Percentiles rank a stretch among this genome's conserved stretches.
phyloP scores from a whole-genome alignment of 192 early-diverging fungal species.

The Linderina pennispora region DNA sequence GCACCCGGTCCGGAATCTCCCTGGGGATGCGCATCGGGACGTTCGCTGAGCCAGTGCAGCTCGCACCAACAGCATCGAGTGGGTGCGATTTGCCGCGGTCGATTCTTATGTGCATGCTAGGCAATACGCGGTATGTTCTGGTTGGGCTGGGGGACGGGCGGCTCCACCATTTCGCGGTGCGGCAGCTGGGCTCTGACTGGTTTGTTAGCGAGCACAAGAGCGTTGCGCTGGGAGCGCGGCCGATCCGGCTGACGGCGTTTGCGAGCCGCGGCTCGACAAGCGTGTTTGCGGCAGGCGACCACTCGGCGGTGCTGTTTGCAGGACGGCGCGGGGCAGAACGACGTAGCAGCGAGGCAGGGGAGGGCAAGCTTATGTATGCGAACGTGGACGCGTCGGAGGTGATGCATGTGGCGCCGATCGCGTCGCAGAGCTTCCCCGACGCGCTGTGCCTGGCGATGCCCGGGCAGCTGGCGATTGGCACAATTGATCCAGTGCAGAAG shows the following conservation, averaged over 20 bases:
- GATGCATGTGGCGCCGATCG: constrained; percentile 59
- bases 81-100: constrained; percentile 57
- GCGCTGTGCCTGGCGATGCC: constrained; percentile 62
- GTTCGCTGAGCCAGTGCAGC: too few relatives aligned
- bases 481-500: constrained; percentile 75
- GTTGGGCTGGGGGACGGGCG: constrained; percentile 83
- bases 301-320: constrained; percentile 73
- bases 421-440: constrained; percentile 42
- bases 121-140: constrained; percentile 61
- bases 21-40: constrained; percentile 9
- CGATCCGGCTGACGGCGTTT: constrained; percentile 57
- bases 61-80: not conserved
- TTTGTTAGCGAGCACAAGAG: constrained; percentile 47
- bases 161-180: constrained; percentile 57
- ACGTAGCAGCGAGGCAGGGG: not conserved
- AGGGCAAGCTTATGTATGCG: constrained; percentile 71
- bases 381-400: constrained; percentile 73
- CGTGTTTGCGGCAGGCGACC: constrained; percentile 79
- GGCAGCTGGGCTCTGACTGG: not conserved
- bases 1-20: constrained; percentile 41
- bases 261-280: constrained; percentile 26
- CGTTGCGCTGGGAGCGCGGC: constrained; percentile 72
- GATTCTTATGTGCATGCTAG: constrained; percentile 58
- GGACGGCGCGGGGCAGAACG: constrained; percentile 3
- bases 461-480: constrained; percentile 60